phyloP scores from a whole-genome alignment of 2,329 filamentous ascomycete species.

The Talaromyces atroroseus region DNA sequence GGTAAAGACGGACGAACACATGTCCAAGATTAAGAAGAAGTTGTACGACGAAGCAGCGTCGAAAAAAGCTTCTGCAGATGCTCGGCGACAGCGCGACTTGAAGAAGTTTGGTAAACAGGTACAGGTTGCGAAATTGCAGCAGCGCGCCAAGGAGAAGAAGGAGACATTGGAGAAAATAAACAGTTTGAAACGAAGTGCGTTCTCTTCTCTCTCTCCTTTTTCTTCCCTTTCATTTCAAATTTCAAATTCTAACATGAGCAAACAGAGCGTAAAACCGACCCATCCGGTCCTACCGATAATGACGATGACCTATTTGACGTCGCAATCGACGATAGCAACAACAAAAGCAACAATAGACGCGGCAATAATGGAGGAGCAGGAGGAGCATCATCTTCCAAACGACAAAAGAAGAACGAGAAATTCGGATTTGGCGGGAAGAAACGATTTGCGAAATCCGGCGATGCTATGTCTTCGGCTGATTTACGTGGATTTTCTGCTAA shows the following conservation, averaged over 20 bases:
- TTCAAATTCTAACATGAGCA: background rate
- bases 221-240: background rate
- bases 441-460: constrained; percentile 80
- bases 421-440: constrained; percentile 97
- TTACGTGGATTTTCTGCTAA: constrained; percentile 72
- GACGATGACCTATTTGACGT: constrained; percentile 91
- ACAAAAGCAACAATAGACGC: constrained; percentile 50
- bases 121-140: constrained; percentile 91
- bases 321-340: constrained; percentile 66
- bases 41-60: constrained; percentile 83
- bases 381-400: constrained; percentile 55
- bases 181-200: constrained; percentile 87
- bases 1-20: constrained; percentile 97
- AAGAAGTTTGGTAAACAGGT: constrained; percentile 99
- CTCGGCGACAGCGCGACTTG: constrained; percentile 83
- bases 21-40: constrained; percentile 94
- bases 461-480: constrained; percentile 77
- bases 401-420: constrained; percentile 90
- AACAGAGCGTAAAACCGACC: constrained; percentile 70
- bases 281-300: constrained; percentile 55
- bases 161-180: constrained; percentile 95
- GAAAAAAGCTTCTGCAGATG: constrained; percentile 89
- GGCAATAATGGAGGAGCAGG: constrained; percentile 16
- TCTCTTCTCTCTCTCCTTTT: background rate
- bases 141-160: constrained; percentile 85